A percentile compares a stretch with the other conserved stretches of the same genome.
phyloP scores from a whole-genome alignment of 495 filamentous ascomycete species.

The Penicillium lividum region DNA sequence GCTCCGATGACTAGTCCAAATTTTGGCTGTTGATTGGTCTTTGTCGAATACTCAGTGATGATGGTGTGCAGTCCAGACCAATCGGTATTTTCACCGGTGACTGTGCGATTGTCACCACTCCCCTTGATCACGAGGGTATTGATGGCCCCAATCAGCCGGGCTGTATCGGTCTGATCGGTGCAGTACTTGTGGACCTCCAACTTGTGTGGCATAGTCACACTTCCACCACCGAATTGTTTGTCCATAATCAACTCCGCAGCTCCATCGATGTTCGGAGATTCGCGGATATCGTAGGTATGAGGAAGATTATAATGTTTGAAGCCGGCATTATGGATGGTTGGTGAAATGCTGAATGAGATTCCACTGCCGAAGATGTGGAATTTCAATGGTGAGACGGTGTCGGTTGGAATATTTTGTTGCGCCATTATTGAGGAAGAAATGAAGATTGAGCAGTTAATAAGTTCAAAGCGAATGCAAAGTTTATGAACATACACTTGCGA shows the following conservation, averaged over 20 bases:
- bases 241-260: conserved; percentile 49
- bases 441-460: neutral
- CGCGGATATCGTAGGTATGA: conserved; percentile 60
- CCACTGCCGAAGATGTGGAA: conserved; percentile 63
- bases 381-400: conserved; percentile 1
- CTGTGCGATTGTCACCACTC: conserved; percentile 24
- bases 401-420: neutral
- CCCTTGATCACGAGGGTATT: conserved; percentile 41
- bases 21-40: conserved; percentile 11
- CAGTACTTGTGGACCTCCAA: conserved; percentile 40
- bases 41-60: conserved; percentile 15
- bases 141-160: conserved; percentile 39
- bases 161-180: conserved; percentile 35
- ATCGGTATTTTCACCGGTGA: conserved; percentile 50
- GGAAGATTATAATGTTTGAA: conserved; percentile 64
- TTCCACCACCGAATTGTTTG: conserved; percentile 40
- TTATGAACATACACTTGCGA: neutral
- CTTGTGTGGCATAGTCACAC: conserved; percentile 55
- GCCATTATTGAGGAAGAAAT: neutral
- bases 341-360: conserved; percentile 67
- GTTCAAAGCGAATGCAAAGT: neutral
- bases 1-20: conserved; percentile 44
- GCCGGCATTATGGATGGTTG: conserved; percentile 70
- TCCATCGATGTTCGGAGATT: conserved; percentile 37
- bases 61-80: conserved; percentile 42